phyloP scores from a whole-genome alignment of 257 asterid genomes.

The Solanum peruvianum region DNA sequence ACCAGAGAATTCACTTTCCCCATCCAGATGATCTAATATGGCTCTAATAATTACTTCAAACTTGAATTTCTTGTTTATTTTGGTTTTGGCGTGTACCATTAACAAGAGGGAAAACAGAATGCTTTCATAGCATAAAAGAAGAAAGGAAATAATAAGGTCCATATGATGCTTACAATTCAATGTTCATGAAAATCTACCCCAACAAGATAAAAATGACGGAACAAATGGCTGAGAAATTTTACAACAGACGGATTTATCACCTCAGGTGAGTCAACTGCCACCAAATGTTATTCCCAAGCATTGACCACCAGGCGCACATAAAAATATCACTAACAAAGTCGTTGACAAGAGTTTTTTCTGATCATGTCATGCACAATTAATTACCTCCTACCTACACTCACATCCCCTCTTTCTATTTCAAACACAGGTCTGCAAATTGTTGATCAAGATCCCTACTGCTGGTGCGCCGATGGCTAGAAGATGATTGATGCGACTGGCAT shows the following conservation, averaged over 20 bases:
- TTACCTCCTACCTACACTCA: conserved; percentile 4
- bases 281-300: conserved; percentile 28
- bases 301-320: conserved; percentile 76
- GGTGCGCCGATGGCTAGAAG: conserved; percentile 46
- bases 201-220: neutral
- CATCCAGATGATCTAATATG: no score
- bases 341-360: conserved; percentile 4
- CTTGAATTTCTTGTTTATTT: neutral
- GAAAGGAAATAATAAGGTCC: neutral
- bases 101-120: neutral
- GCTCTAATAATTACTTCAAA: no score
- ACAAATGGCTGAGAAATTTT: neutral
- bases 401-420: conserved; percentile 56
- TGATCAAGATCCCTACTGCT: conserved; percentile 75
- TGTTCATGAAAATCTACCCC: neutral
- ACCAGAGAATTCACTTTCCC: no score
- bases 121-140: neutral
- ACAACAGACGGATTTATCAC: conserved; percentile 28
- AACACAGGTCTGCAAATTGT: conserved; percentile 60
- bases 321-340: neutral
- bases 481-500: conserved; percentile 13
- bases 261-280: conserved; percentile 69
- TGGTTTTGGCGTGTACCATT: neutral
- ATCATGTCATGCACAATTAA: conserved; percentile 1
- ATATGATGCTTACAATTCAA: neutral